Evolutionary conservation across 2,329 filamentous ascomycete genomes (phyloP).

Genomic region (Penicillium palitans): DNA sequence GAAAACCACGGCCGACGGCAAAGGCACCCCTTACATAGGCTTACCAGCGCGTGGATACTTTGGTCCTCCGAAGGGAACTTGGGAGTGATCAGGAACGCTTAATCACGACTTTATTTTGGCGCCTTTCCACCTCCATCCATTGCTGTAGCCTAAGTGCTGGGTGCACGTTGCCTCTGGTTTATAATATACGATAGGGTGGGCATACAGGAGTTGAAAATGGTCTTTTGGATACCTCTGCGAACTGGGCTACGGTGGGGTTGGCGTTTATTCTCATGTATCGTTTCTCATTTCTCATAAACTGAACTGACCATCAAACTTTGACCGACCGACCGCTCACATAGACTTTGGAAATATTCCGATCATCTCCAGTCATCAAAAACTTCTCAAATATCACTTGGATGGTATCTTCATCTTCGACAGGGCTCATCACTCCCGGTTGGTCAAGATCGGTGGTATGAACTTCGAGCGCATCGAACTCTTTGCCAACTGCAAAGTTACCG

Average conservation of each 20-base stretch:
- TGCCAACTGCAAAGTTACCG: slow-evolving; percentile 59
- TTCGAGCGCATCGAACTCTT: slow-evolving; percentile 62
- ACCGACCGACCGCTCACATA: slow-evolving; percentile 53
- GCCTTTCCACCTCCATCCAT: not conserved
- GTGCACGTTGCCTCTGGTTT: not conserved
- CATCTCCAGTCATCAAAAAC: slow-evolving; percentile 66
- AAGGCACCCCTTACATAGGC: slow-evolving; percentile 38
- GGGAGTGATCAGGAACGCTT: slow-evolving; percentile 22
- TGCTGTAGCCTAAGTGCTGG: not conserved
- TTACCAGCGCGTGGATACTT: slow-evolving; percentile 33
- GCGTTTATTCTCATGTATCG: not conserved
- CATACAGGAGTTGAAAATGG: not conserved
- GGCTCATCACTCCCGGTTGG: slow-evolving; percentile 51
- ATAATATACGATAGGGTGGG: not conserved
- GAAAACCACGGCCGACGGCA: slow-evolving; percentile 43
- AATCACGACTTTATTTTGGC: not conserved
- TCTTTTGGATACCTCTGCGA: not conserved
- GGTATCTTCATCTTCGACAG: slow-evolving; percentile 54
- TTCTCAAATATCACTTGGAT: slow-evolving; percentile 57
- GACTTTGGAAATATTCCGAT: slow-evolving; percentile 60
- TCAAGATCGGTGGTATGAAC: slow-evolving; percentile 43
- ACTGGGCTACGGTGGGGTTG: not conserved
- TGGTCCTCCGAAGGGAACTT: slow-evolving; percentile 30
- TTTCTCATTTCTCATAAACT: not conserved
- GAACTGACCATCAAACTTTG: slow-evolving; percentile 17